phyloP scores from a whole-genome alignment of 768 basidiomycete species.

The Boletus rubescentipes region DNA sequence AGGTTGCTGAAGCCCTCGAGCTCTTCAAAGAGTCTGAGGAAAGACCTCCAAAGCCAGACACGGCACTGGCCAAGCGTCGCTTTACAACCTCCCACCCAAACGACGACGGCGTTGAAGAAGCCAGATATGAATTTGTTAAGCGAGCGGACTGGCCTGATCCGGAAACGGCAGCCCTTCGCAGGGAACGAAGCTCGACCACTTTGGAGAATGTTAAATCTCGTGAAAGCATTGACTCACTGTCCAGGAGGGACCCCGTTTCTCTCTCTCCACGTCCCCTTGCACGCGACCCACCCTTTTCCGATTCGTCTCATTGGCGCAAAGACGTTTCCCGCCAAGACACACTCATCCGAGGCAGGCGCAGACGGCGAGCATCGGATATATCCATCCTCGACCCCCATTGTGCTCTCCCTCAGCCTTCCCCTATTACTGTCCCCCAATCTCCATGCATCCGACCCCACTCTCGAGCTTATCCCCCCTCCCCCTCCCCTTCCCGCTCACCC shows the following conservation, averaged over 20 bases:
- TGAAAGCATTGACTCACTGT: conserved; percentile 37
- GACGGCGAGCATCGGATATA: conserved; percentile 52
- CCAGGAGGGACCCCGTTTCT: conserved; percentile 24
- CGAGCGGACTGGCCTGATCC: conserved; percentile 85
- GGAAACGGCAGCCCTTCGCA: conserved; percentile 65
- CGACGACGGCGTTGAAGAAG: conserved; percentile 59
- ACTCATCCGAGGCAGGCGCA: conserved; percentile 56
- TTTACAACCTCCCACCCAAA: conserved; percentile 39
- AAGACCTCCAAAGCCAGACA: conserved; percentile 26
- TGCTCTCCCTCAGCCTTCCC: conserved; percentile 25
- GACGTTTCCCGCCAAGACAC: conserved; percentile 45
- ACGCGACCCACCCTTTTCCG: conserved; percentile 45
- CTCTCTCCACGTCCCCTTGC: conserved; percentile 33
- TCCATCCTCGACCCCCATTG: conserved; percentile 32
- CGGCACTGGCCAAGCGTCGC: conserved; percentile 30
- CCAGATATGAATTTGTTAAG: conserved; percentile 79
- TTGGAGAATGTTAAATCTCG: conserved; percentile 57
- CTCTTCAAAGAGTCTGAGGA: conserved; percentile 75
- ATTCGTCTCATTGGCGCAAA: conserved; percentile 58
- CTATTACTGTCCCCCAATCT: conserved; percentile 35
- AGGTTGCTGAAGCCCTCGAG: conserved; percentile 79
- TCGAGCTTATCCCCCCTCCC: conserved; percentile 53
- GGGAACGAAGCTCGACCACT: conserved; percentile 64
- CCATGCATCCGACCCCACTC: conserved; percentile 43
- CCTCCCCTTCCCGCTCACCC: conserved; percentile 47